A percentile compares a stretch with the other conserved stretches of the same genome.
Evolutionary conservation across 805 yeast genomes (phyloP).

Genomic region (Metahyphopichia silvanorum): DNA sequence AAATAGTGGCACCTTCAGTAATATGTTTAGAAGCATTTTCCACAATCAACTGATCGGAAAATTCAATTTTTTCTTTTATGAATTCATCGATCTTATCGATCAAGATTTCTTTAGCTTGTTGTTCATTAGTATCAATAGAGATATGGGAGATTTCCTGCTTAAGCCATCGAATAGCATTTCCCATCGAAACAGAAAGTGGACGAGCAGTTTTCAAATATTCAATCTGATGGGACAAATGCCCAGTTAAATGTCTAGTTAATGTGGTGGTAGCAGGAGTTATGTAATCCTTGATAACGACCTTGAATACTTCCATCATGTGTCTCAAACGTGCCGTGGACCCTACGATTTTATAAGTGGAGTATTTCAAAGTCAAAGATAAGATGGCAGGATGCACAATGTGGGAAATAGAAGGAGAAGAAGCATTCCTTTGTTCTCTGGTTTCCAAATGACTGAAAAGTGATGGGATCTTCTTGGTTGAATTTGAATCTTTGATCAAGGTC

Average conservation of each 20-base stretch:
- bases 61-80: constrained; percentile 78
- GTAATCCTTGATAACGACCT: constrained; percentile 74
- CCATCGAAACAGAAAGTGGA: constrained; percentile 92
- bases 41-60: constrained; percentile 79
- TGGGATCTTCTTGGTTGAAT: constrained; percentile 46
- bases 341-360: constrained; percentile 79
- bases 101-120: constrained; percentile 62
- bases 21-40: constrained; percentile 78
- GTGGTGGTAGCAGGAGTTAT: constrained; percentile 83
- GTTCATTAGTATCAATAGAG: constrained; percentile 67
- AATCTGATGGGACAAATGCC: constrained; percentile 86
- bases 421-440: constrained; percentile 73
- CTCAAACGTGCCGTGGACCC: constrained; percentile 86
- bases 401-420: constrained; percentile 51
- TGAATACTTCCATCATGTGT: constrained; percentile 83
- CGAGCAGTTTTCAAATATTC: constrained; percentile 89
- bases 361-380: constrained; percentile 70
- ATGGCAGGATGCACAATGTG: constrained; percentile 86
- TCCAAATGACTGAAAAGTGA: constrained; percentile 76
- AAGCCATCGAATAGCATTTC: constrained; percentile 95
- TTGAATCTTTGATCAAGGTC: constrained; percentile 42
- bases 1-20: constrained; percentile 68
- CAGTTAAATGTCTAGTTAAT: constrained; percentile 81
- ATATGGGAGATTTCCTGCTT: constrained; percentile 88
- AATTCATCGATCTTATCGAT: constrained; percentile 72